These are phyloP conservation scores for Talaromyces trachyspermus DNA, from an alignment of 495 filamentous ascomycete species.

Conservation along the genomic window DNA sequence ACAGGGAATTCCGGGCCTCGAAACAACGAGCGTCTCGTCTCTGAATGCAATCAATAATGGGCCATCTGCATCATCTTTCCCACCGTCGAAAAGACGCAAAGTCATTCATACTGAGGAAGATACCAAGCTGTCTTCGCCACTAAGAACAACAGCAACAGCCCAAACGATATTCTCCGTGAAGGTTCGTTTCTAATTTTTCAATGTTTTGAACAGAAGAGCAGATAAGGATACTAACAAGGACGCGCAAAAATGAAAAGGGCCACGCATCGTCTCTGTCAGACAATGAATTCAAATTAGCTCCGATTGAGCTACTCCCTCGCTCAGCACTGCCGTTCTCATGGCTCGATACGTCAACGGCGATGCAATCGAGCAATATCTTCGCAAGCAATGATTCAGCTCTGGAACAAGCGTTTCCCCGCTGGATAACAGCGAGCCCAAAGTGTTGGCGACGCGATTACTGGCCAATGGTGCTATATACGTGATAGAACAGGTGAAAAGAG, in stretches of 20 bases:
- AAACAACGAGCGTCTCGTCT: constrained; percentile 26
- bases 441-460: constrained; percentile 62
- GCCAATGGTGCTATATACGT: constrained; percentile 55
- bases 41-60: constrained; percentile 29
- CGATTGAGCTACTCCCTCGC: constrained; percentile 54
- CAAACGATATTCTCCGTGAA: constrained; percentile 3
- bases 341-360: constrained; percentile 48
- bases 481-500: constrained; percentile 60
- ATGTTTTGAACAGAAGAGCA: too few relatives aligned
- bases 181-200: neutral
- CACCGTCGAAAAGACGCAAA: constrained; percentile 31
- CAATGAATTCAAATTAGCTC: constrained; percentile 53
- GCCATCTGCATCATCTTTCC: constrained; percentile 9
- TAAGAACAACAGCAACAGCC: constrained; percentile 2
- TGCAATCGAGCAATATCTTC: constrained; percentile 46
- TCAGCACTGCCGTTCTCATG: constrained; percentile 51
- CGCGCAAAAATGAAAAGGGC: constrained; percentile 40
- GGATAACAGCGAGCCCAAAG: constrained; percentile 19
- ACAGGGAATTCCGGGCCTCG: constrained; percentile 23
- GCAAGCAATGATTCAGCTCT: constrained; percentile 55
- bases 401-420: constrained; percentile 29
- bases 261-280: constrained; percentile 48
- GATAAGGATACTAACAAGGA: too few relatives aligned
- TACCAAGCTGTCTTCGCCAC: constrained; percentile 20
- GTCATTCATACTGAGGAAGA: constrained; percentile 13